Evolutionary conservation across 192 early-diverging fungal genomes (phyloP), one percentile per base, ranked within the genome.

Genomic region (Dissophora ornata): DNA sequence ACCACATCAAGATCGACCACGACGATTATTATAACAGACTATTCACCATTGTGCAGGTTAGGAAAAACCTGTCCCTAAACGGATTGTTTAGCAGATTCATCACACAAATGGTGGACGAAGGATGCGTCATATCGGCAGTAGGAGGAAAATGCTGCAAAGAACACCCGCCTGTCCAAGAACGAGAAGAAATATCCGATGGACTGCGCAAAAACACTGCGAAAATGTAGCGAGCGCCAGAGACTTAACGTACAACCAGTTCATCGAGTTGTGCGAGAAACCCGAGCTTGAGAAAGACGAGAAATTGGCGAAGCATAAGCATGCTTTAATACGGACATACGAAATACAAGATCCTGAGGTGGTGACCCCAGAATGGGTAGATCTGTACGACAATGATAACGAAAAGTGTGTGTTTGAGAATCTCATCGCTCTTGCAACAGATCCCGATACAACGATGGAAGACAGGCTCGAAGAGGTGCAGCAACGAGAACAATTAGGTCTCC

Each of bases 1-100:
- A 53, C 25, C 26, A 29, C 32, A 19, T 53, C 32, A 12, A 18
- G 13, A 33, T 53, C 15, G 22, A 19, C 32, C 22, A 53, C 26
- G 51, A 53, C 51, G 22, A 26, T 5, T 53, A 53, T 53, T 26
- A 53, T 53, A 24, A 26, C 51, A 53, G 36, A 38, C 36, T 53
- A 26, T 53, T 26, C 51, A 26, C 22, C 51, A 19, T 26, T 15
- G 51, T 53, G 51, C 19, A 18, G 32, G 29, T 26, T 18, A 53
- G 26, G 32, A 53, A 53, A 26, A 29, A 53, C 32, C 51, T 53
- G 22, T 53, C 51, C 26, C 18, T 30, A 26, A 53, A 53, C 32
- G 51, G 28, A 19, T 53, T 53, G 19, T 18, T 19, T 7, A 18
- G 22, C 13, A 19, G 51, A 33, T 29, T 53, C 16, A 53, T 53